Evolutionary conservation across 768 basidiomycete species (phyloP).

Genomic region (Boletus sp.): DNA sequence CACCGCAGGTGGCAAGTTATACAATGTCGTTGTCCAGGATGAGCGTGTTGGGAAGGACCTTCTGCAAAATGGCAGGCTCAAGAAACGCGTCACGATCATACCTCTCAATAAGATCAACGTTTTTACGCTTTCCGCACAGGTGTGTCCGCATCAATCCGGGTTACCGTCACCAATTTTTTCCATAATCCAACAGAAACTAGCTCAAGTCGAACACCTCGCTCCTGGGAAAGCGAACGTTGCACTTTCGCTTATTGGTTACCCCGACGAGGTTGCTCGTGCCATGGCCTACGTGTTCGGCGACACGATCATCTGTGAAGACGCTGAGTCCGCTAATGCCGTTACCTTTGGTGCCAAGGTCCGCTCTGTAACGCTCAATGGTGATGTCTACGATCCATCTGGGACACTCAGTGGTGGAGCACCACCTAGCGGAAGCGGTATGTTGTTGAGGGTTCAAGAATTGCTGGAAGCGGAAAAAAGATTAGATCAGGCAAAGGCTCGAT

Average conservation of each 20-base stretch:
- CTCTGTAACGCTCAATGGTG: constrained; percentile 92
- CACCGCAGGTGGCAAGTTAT: constrained; percentile 84
- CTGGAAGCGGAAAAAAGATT: constrained; percentile 64
- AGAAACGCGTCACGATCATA: constrained; percentile 89
- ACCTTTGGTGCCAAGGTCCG: constrained; percentile 75
- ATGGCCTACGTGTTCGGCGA: constrained; percentile 94
- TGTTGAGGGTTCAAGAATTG: constrained; percentile 84
- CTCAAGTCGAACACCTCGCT: constrained; percentile 66
- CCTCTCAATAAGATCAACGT: constrained; percentile 89
- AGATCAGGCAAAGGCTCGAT: constrained; percentile 42
- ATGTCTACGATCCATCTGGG: constrained; percentile 95
- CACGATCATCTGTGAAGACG: constrained; percentile 87
- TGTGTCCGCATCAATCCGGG: constrained; percentile 15
- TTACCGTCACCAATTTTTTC: background rate
- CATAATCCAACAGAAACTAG: constrained; percentile 58
- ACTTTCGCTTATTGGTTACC: constrained; percentile 84
- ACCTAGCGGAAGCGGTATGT: constrained; percentile 67
- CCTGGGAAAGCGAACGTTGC: constrained; percentile 83
- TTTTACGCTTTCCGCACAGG: constrained; percentile 51
- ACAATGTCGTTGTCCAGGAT: constrained; percentile 92
- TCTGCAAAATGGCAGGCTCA: constrained; percentile 72
- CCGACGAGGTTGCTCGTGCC: constrained; percentile 78
- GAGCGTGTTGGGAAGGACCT: constrained; percentile 86
- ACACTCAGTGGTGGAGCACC: constrained; percentile 91
- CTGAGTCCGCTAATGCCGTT: constrained; percentile 80